Conservation (phyloP, 352 stramenopile genomes). For the Phytopythium cucurbitacearum region DNA sequence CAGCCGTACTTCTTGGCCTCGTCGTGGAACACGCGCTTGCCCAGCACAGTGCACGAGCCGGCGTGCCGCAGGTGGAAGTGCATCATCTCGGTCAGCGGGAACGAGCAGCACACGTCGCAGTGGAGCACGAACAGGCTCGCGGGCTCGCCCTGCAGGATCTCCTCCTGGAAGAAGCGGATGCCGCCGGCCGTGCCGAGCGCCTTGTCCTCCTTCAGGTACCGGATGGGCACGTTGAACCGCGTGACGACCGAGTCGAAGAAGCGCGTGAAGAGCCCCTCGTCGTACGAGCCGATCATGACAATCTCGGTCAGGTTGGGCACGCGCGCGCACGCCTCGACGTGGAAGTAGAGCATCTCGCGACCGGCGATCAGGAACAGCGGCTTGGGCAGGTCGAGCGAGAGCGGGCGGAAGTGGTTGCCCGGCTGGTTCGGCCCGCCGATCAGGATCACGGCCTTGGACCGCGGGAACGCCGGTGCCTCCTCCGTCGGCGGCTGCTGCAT, state of each 20-base stretch:
- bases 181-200: conserved; percentile 78
- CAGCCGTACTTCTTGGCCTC: conserved; percentile 88
- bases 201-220: conserved; percentile 79
- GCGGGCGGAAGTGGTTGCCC: conserved; percentile 84
- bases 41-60: conserved; percentile 71
- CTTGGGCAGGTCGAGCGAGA: conserved; percentile 84
- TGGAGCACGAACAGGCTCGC: conserved; percentile 80
- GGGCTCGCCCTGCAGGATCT: conserved; percentile 74
- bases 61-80: conserved; percentile 78
- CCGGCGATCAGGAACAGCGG: conserved; percentile 85
- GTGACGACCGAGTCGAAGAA: conserved; percentile 84
- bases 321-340: conserved; percentile 80
- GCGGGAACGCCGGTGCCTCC: conserved; percentile 56
- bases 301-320: conserved; percentile 85
- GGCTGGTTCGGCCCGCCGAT: conserved; percentile 84
- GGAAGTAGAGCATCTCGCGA: conserved; percentile 87
- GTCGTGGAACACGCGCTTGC: conserved; percentile 86
- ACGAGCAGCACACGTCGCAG: conserved; percentile 87
- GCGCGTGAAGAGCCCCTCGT: conserved; percentile 84
- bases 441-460: conserved; percentile 84
- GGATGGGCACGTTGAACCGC: conserved; percentile 83
- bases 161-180: conserved; percentile 80
- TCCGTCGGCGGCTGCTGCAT: conserved; percentile 11
- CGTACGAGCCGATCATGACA: conserved; percentile 86
- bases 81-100: conserved; percentile 88